A percentile compares a stretch with the other conserved stretches of the same genome.
phyloP scores from a whole-genome alignment of 2,329 filamentous ascomycete genomes.

The Dryadomyces quercivorus region DNA sequence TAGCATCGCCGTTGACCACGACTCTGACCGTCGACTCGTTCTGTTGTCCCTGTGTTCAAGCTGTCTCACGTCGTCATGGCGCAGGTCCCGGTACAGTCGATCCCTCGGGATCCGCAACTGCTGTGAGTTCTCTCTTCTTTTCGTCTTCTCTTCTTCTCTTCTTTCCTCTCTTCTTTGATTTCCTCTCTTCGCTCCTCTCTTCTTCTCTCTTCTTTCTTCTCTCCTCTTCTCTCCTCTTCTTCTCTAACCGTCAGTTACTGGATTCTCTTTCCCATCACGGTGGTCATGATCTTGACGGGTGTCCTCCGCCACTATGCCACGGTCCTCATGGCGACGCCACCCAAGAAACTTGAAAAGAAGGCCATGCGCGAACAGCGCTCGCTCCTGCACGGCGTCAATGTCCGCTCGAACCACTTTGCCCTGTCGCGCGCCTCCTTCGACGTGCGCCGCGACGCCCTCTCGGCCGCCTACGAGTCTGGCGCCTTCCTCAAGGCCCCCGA shows the following conservation, averaged over 20 bases:
- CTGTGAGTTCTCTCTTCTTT: conserved; percentile 53
- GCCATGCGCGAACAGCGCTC: conserved; percentile 77
- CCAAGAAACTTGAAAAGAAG: conserved; percentile 68
- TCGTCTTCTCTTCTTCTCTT: background rate
- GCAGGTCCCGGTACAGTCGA: conserved; percentile 79
- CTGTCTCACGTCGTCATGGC: conserved; percentile 45
- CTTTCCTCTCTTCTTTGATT: background rate
- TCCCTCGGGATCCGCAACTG: conserved; percentile 94
- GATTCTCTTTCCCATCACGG: conserved; percentile 94
- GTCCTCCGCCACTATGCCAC: conserved; percentile 93
- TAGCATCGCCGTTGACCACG: background rate
- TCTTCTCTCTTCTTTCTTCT: background rate
- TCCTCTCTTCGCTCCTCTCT: background rate
- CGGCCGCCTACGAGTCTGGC: conserved; percentile 72
- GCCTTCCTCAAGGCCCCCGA: conserved; percentile 84
- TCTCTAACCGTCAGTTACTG: conserved; percentile 63
- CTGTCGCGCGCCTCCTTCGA: conserved; percentile 70
- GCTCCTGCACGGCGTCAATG: conserved; percentile 70
- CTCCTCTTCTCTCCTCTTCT: background rate
- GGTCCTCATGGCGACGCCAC: conserved; percentile 73
- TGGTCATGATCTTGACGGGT: conserved; percentile 96
- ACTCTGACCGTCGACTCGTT: background rate
- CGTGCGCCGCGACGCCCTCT: conserved; percentile 66
- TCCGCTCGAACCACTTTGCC: conserved; percentile 71
- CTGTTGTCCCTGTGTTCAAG: background rate